A percentile compares a stretch with the other conserved stretches of the same genome.
Conservation (phyloP, 495 filamentous ascomycete genomes). For the Terfezia claveryi region DNA sequence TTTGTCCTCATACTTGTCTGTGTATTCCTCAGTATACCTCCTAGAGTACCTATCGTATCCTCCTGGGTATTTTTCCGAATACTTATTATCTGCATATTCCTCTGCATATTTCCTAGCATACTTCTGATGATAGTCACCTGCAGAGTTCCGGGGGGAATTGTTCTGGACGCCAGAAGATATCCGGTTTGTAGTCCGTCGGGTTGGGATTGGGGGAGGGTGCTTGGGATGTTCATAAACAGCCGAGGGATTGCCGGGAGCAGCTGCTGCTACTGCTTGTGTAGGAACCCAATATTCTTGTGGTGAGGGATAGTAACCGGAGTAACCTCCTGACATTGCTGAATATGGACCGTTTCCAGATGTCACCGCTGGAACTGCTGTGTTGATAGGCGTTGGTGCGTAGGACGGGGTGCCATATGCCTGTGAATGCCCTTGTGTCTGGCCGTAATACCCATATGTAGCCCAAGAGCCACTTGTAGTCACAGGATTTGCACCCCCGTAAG, state of each 20-base stretch:
- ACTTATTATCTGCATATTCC: too few species aligned
- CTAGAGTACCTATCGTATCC: background rate
- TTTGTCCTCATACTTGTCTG: background rate
- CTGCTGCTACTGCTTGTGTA: background rate
- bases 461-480: background rate
- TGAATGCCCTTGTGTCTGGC: background rate
- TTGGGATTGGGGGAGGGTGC: background rate
- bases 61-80: background rate
- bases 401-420: background rate
- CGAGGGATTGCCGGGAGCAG: background rate
- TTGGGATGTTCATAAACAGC: background rate
- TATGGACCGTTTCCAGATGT: background rate
- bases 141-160: background rate
- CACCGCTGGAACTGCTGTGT: background rate
- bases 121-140: background rate
- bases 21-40: background rate
- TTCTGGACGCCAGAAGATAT: background rate
- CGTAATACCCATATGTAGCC: background rate
- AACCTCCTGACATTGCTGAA: background rate
- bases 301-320: background rate
- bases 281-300: background rate
- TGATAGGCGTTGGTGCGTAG: background rate
- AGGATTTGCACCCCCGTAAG: background rate
- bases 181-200: background rate
- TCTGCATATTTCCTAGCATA: too few species aligned